Evolutionary conservation across 2,329 filamentous ascomycete genomes (phyloP), one percentile per base, ranked within the genome.

Genomic region (Epichloe gansuensis): DNA sequence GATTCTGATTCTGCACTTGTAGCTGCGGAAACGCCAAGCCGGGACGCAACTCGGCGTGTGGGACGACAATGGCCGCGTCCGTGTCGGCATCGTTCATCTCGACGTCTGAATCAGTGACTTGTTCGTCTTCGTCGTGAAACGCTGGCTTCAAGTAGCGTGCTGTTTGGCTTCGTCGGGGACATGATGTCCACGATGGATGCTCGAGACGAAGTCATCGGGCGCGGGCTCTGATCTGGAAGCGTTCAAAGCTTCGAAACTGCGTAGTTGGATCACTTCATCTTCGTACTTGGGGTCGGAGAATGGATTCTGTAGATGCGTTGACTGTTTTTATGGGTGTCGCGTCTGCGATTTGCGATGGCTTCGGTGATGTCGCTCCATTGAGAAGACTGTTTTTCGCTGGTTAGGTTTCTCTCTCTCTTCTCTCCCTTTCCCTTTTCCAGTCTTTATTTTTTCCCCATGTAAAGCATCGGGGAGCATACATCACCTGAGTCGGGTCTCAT

Each of bases 81-180:
- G 41, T 38, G 17, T 47, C 43, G 2, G 53, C 55, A 25, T 57
- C 60, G 13, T 65, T 55, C 0, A 63, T 65, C 48, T 67, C 65
- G 64, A 63, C 66, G 23, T 65, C 62, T 2, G 65, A 66, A 47
- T 50, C 49, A 4, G 56, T 28, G 21, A 54, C 57, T 21, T 59
- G 51, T 23, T 57, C 57, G 17, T 64, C 61, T 15, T 59, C 54
- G 21, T 55, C 55, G 2, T 50, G 51, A 1, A 52, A 37, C 31
- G 49, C 39, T 17, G 52, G 17, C 34, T 37, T 37, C 5, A 42
- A 28, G 11, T 51, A 48, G 11, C 39, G 34, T 15, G 48, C 39
- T 7, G 51, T 50, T 39, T 46, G 51, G 5, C 42, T 51, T 39
- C 51, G 46, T 12, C 31, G 48, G 15, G 34, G 39, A 23, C 38